Base-by-base conservation (phyloP, 139 green algal genomes). In the Trebouxia sp. region DNA sequence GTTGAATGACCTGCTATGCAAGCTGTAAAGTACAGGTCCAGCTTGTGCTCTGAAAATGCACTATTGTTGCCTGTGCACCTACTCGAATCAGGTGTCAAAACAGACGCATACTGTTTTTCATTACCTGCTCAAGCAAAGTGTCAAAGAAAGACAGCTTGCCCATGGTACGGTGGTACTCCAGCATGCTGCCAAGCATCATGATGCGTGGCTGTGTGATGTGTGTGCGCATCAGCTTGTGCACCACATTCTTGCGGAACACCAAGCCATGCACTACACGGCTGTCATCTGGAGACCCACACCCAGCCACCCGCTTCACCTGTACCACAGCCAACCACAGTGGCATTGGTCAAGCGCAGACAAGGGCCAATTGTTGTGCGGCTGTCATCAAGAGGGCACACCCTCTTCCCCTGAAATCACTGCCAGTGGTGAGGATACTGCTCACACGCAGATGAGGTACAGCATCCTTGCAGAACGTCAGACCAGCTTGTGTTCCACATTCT, bases 181-280 rank as follows among this genome's bases (percentile, higher is more conserved):
- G 65, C 5, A 78, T 83, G 35, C 86, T 86, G 35, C 45, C 78
- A 74, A 93, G 48, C 78, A 88, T 72, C 79, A 90, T 58, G 69
- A 97, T 85, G 42, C 88, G 86, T 11, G 93, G 89, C 55, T 91
- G 83, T 0, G 81, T n/a, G 56, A 97, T 89, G 79, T 86, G 74
- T 5, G 50, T 88, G n/a, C 86, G 85, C 94, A 98, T 98, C 47
- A 84, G 80, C 50, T 89, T 85, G 87, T 97, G 94, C 30, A 91
- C 87, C 43, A 97, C 84, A 38, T 93, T 94, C 81, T 94, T 94
- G 78, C 89, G 87, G 43, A 88, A 89, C 37, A 93, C 92, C 41
- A 97, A 84, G 26, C 92, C 94, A 22, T 79, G 81, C 55, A 95
- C 84, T n/a, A 93, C 51, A 51, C 65, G 84, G 80, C 90, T 94